A percentile compares a stretch with the other conserved stretches of the same genome.
Evolutionary conservation across 192 early-diverging fungal species (phyloP).

Genomic region (Phlyctochytrium arcticum): DNA sequence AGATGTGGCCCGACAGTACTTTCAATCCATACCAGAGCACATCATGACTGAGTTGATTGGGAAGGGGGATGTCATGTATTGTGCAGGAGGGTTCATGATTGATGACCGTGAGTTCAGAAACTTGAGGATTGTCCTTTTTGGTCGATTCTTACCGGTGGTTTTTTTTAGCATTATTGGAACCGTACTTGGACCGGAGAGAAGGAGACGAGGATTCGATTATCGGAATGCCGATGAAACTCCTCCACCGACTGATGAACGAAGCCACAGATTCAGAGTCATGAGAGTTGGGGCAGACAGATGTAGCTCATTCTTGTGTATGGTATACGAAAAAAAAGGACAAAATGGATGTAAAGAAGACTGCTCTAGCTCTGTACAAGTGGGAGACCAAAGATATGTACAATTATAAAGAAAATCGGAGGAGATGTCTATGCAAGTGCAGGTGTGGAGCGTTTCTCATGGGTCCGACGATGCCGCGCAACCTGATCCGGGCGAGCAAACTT

Average conservation of each 20-base stretch:
- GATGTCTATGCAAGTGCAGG: too few relatives aligned
- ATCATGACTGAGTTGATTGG: slow-evolving; percentile 41
- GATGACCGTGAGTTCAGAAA: slow-evolving; percentile 41
- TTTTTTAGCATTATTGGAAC: slow-evolving; percentile 26
- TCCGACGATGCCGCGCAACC: slow-evolving; percentile 28
- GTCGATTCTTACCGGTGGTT: not conserved
- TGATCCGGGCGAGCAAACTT: slow-evolving; percentile 84
- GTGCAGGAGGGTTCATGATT: slow-evolving; percentile 49
- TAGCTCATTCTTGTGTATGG: too few relatives aligned
- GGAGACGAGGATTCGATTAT: slow-evolving; percentile 49
- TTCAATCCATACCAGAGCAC: slow-evolving; percentile 28
- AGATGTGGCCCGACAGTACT: slow-evolving; percentile 42
- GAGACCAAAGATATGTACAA: too few relatives aligned
- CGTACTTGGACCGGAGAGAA: slow-evolving; percentile 37
- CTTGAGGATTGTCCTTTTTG: slow-evolving; percentile 15
- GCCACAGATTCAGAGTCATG: not conserved
- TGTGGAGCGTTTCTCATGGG: slow-evolving; percentile 23
- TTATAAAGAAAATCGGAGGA: too few relatives aligned
- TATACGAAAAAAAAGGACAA: too few relatives aligned
- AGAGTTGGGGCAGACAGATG: not conserved
- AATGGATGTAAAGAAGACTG: too few relatives aligned
- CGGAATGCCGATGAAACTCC: slow-evolving; percentile 41
- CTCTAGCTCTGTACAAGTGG: too few relatives aligned
- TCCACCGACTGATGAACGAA: slow-evolving; percentile 29
- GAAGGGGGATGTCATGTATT: slow-evolving; percentile 43